phyloP scores from a whole-genome alignment of 345 rosid species.

The Acer negundo region DNA sequence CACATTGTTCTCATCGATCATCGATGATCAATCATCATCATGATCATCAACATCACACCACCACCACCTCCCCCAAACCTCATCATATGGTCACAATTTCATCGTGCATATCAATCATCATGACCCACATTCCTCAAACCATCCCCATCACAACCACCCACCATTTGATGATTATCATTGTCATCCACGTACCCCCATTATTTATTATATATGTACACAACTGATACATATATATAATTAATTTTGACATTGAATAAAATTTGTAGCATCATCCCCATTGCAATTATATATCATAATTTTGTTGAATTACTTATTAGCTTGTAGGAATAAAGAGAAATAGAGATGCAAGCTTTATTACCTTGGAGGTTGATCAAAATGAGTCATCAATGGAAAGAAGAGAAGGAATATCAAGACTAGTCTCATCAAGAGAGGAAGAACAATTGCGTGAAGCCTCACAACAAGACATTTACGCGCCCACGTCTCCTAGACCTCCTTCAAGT shows the following conservation, averaged over 20 bases:
- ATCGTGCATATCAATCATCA: slow-evolving; percentile 16
- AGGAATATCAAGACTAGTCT: slow-evolving; percentile 26
- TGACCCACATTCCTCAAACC: slow-evolving; percentile 27
- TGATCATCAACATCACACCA: slow-evolving; percentile 16
- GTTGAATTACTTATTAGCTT: slow-evolving; percentile 45
- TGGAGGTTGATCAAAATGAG: slow-evolving; percentile 43
- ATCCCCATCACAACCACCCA: slow-evolving; percentile 41
- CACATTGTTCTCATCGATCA: slow-evolving; percentile 22
- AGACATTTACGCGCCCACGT: slow-evolving; percentile 57
- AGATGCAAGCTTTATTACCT: slow-evolving; percentile 54
- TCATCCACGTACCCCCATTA: not conserved
- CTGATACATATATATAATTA: not conserved
- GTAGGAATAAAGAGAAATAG: slow-evolving; percentile 69
- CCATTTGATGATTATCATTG: slow-evolving; percentile 15
- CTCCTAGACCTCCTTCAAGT: slow-evolving; percentile 55
- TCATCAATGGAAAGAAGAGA: slow-evolving; percentile 39
- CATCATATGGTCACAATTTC: slow-evolving; percentile 29
- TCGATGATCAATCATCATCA: slow-evolving; percentile 15
- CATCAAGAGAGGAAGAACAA: slow-evolving; percentile 47
- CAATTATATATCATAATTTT: not conserved
- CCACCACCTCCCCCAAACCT: not conserved
- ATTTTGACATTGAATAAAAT: too few species aligned
- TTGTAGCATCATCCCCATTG: too few species aligned
- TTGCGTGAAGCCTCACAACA: slow-evolving; percentile 63
- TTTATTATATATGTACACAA: not conserved